phyloP scores from a whole-genome alignment of 176 grass and related monocot genomes.

The Otatea glauca region DNA sequence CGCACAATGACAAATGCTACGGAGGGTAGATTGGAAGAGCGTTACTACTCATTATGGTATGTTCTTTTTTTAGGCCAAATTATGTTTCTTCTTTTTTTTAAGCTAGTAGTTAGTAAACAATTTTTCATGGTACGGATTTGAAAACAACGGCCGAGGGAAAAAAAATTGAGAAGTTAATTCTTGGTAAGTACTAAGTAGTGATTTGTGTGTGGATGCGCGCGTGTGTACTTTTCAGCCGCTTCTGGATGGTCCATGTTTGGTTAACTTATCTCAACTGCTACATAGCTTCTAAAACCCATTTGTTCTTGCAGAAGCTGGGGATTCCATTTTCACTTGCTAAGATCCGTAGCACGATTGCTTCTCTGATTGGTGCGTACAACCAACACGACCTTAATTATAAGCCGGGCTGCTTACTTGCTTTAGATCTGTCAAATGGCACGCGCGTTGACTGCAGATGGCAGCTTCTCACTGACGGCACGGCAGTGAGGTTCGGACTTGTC shows the following conservation, averaged over 20 bases:
- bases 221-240: not conserved
- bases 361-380: conserved; percentile 25
- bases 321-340: conserved; percentile 22
- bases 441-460: conserved; percentile 12
- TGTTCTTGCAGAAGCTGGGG: not conserved
- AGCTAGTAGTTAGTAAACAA: not conserved
- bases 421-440: conserved; percentile 14
- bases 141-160: not conserved
- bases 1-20: not conserved
- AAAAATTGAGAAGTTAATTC: not conserved
- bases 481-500: no score
- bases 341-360: conserved; percentile 3
- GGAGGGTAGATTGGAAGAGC: not conserved
- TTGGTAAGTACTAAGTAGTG: not conserved
- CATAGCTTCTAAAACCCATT: conserved; percentile 5
- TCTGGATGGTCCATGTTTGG: conserved; percentile 36
- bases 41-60: not conserved
- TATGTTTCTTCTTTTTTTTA: not conserved
- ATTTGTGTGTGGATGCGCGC: not conserved
- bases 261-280: conserved; percentile 35
- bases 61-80: not conserved
- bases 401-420: not conserved
- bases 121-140: not conserved
- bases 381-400: not conserved
- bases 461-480: conserved; percentile 36